Base-by-base conservation (phyloP, 1,284 basidiomycete species). In the Mycena citricolor region DNA sequence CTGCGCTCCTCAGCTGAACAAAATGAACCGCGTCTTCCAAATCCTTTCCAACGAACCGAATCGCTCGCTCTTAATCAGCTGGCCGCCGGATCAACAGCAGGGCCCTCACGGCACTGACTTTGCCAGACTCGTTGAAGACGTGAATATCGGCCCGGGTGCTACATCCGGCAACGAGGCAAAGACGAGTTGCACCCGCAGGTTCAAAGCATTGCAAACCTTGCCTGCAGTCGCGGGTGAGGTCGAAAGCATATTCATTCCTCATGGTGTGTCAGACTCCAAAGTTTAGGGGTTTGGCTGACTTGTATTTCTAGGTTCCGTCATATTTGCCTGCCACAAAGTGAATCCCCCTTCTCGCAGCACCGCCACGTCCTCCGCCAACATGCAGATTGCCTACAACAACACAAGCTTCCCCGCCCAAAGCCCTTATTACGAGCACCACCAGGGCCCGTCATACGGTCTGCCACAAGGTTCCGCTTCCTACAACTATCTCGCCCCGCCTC, bases 151-250 rank as follows among this genome's bases (percentile, higher is more conserved):
- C 58, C 66, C 68, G 64, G 63, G 62, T 32, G 58, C 57, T 61
- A 60, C 71, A 47, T 65, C 73, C 61, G 70, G 73, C 57, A 82
- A 76, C 53, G 83, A 86, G 52, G 49, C 39, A 5, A 87, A 88
- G 66, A 97, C 94, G 35, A 94, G 85, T 67, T 99, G 94, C 64
- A 97, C 94, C 47, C 80, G 90, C 57, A 77, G 95, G 49, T 97
- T 90, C 71, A 86, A 90, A 61, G 86, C 89, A 33, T 78, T 81
- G 56, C 90, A 94, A 61, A 67, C 69, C 54, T 76, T 84, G 71
- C 78, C 81, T 50, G 71, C 76, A 29, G 78, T 83, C 35, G 79
- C 63, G 58, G 74, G 68, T 51, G 77, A 85, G 58, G 83, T 95
- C 38, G 88, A 91, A 60, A 91, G 88, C 63, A 88, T 95, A 49